A percentile compares a stretch with the other conserved stretches of the same genome.
Conservation (phyloP, 371 early-diverging fungal species). For the Mucor velutinosus region DNA sequence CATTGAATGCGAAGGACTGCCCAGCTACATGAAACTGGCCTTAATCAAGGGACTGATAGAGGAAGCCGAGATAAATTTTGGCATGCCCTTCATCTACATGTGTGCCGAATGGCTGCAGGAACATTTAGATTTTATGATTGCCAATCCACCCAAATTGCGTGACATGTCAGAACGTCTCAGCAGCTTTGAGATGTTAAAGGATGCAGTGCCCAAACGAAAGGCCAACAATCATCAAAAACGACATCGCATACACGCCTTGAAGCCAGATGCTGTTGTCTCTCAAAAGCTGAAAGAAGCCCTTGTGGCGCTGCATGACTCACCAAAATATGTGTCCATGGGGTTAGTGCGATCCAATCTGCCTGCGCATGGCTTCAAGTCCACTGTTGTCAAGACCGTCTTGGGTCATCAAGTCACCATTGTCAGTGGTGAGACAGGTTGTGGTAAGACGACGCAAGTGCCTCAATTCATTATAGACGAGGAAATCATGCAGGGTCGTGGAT, state of each 20-base stretch:
- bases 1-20: constrained; percentile 62
- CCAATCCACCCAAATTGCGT: constrained; percentile 64
- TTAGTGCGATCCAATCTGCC: constrained; percentile 64
- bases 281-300: constrained; percentile 31
- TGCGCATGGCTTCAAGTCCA: constrained; percentile 58
- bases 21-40: constrained; percentile 73
- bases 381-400: constrained; percentile 58
- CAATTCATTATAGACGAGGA: constrained; percentile 85
- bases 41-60: constrained; percentile 60
- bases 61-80: constrained; percentile 56
- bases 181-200: constrained; percentile 7
- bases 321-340: constrained; percentile 55
- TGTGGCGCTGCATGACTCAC: constrained; percentile 29
- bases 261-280: constrained; percentile 11
- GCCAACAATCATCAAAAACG: neutral
- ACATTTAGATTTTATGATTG: constrained; percentile 53
- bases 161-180: constrained; percentile 53
- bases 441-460: constrained; percentile 88
- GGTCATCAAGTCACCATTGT: constrained; percentile 64
- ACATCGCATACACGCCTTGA: neutral
- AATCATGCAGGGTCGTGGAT: constrained; percentile 53
- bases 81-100: constrained; percentile 72
- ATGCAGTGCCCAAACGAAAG: neutral
- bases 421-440: constrained; percentile 84
- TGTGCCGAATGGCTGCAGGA: constrained; percentile 74